A percentile compares a stretch with the other conserved stretches of the same genome.
Conservation (phyloP, 78 protist species). For the Pigoraptor vietnamica region DNA sequence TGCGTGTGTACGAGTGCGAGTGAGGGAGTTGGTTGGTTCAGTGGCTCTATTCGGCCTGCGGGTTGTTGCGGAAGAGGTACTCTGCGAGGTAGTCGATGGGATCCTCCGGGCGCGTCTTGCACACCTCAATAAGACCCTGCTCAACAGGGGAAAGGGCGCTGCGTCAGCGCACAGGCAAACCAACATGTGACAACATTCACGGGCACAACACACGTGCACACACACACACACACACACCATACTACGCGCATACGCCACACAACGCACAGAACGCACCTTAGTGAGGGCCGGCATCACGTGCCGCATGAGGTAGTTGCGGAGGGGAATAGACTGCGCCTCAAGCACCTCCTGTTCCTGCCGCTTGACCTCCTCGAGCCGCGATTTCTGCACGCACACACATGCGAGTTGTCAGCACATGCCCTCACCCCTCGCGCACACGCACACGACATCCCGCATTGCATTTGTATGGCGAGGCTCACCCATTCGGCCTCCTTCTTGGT, state of each 20-base stretch:
- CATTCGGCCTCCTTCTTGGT: neutral
- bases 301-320: constrained; percentile 39
- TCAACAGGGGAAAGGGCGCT: too few species aligned
- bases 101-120: constrained; percentile 63
- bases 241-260: neutral
- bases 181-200: neutral
- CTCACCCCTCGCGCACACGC: neutral
- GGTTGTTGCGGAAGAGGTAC: constrained; percentile 42
- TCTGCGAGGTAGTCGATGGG: constrained; percentile 76
- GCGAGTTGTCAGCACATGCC: neutral
- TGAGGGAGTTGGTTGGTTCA: too few species aligned
- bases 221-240: neutral
- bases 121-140: constrained; percentile 51
- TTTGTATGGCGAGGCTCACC: too few species aligned
- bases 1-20: too few species aligned
- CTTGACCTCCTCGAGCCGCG: neutral
- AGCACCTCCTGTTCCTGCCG: constrained; percentile 36
- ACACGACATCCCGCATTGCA: too few species aligned
- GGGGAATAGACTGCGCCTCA: constrained; percentile 35
- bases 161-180: neutral
- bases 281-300: constrained; percentile 69
- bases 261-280: neutral
- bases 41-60: too few species aligned
- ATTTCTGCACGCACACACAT: neutral
- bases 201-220: neutral